Percentiles rank a stretch among this genome's conserved stretches.
Conservation (phyloP, 306 rosid species). For the Echinosophora koreensis region DNA sequence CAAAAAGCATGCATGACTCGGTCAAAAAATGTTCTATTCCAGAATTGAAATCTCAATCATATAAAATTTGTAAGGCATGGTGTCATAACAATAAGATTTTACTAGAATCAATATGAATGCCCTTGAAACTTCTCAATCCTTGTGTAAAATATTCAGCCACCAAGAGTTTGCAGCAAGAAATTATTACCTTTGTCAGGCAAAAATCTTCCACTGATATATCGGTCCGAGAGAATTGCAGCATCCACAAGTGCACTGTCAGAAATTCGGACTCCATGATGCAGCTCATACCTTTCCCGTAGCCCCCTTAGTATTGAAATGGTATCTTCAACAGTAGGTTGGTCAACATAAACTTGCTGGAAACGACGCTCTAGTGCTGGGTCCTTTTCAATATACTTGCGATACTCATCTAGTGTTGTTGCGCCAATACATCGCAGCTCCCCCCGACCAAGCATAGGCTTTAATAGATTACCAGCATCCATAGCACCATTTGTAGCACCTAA, state of each 20-base stretch:
- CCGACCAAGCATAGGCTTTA: constrained; percentile 87
- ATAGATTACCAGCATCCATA: constrained; percentile 87
- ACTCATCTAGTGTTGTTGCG: constrained; percentile 82
- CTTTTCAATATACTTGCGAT: constrained; percentile 79
- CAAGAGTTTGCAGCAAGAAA: neutral
- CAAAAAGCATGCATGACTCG: constrained; percentile 17
- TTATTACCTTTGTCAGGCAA: constrained; percentile 81
- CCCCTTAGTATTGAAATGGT: constrained; percentile 78
- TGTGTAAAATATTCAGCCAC: constrained; percentile 15
- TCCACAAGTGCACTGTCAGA: constrained; percentile 80
- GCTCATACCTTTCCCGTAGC: constrained; percentile 76
- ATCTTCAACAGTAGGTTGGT: constrained; percentile 73
- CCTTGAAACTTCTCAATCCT: constrained; percentile 19
- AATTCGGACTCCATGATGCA: constrained; percentile 84
- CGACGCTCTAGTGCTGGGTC: constrained; percentile 84
- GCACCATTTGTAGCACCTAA: constrained; percentile 87
- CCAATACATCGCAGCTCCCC: constrained; percentile 84
- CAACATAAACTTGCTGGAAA: constrained; percentile 83
- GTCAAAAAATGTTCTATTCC: constrained; percentile 14
- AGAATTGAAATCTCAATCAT: constrained; percentile 8
- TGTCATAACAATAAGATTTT: neutral
- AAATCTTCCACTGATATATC: constrained; percentile 80
- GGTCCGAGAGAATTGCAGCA: constrained; percentile 82
- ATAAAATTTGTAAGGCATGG: neutral
- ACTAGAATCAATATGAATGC: constrained; percentile 8